Evolutionary conservation across 495 filamentous ascomycete genomes (phyloP).

Genomic region (Aspergillus hancockii): DNA sequence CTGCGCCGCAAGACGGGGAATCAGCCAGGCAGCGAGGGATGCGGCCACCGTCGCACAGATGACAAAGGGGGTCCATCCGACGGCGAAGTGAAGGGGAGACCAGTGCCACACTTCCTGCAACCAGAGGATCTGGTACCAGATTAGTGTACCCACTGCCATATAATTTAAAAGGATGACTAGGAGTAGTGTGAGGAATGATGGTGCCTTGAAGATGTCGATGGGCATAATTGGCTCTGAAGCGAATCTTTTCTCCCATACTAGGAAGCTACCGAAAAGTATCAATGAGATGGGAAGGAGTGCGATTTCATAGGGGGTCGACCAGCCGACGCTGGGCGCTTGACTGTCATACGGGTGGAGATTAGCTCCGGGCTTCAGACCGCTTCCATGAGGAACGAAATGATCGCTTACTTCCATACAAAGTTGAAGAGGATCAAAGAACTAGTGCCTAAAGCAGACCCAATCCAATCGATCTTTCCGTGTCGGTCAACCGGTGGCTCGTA

Average conservation of each 20-base stretch:
- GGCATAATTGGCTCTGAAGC: constrained; percentile 50
- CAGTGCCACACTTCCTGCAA: constrained; percentile 46
- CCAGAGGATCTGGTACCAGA: constrained; percentile 53
- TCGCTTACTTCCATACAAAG: constrained; percentile 55
- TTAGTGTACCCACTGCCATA: constrained; percentile 50
- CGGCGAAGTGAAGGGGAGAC: constrained; percentile 43
- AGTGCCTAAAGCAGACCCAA: constrained; percentile 49
- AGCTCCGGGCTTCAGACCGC: constrained; percentile 5
- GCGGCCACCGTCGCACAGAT: constrained; percentile 40
- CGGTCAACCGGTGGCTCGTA: constrained; percentile 41
- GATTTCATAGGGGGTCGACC: constrained; percentile 48
- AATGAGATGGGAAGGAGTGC: constrained; percentile 44
- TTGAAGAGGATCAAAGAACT: constrained; percentile 53
- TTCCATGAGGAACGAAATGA: not conserved
- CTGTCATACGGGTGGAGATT: constrained; percentile 23
- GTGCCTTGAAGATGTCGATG: constrained; percentile 50
- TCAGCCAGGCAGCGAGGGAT: constrained; percentile 49
- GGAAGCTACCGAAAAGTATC: constrained; percentile 40
- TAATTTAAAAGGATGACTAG: constrained; percentile 50
- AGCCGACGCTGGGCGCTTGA: constrained; percentile 53
- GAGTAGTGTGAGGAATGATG: constrained; percentile 49
- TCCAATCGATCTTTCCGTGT: constrained; percentile 49
- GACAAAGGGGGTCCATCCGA: constrained; percentile 46
- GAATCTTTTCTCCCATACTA: constrained; percentile 47
- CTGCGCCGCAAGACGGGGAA: constrained; percentile 48